These are phyloP conservation scores for Hypoxylon fuscum DNA, from an alignment of 495 filamentous ascomycete species.

Conservation along the genomic window DNA sequence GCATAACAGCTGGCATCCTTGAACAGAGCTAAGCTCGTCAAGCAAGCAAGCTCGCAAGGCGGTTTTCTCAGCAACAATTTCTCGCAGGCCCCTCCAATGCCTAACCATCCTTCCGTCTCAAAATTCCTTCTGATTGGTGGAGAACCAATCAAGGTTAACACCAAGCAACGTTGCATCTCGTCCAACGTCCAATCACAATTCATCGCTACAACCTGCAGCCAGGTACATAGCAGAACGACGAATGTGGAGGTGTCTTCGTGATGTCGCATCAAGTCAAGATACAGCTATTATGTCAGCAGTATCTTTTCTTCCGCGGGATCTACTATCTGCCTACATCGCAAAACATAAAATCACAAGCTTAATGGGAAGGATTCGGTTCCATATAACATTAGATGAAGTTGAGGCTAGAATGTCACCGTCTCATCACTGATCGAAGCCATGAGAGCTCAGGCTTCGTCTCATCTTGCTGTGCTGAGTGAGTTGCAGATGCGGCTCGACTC, in stretches of 20 bases:
- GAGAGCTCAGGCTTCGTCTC: constrained; percentile 20
- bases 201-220: constrained; percentile 16
- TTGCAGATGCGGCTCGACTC: constrained; percentile 37
- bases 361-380: constrained; percentile 28
- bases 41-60: constrained; percentile 10
- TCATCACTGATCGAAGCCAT: constrained; percentile 22
- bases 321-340: neutral
- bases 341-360: constrained; percentile 7
- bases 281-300: constrained; percentile 21
- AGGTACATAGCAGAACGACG: too few relatives aligned
- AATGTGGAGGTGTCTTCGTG: constrained; percentile 26
- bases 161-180: constrained; percentile 39
- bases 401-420: constrained; percentile 35
- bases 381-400: constrained; percentile 23
- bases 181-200: constrained; percentile 17
- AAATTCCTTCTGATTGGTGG: constrained; percentile 23
- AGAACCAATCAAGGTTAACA: constrained; percentile 26
- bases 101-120: constrained; percentile 20
- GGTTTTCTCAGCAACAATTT: constrained; percentile 16
- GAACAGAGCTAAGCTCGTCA: neutral
- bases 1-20: neutral
- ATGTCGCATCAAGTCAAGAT: constrained; percentile 29
- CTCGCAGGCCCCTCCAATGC: constrained; percentile 11
- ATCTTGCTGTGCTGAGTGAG: constrained; percentile 16
- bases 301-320: constrained; percentile 19